Conservation (phyloP, 75 land plant species). For the Picea glauca region DNA sequence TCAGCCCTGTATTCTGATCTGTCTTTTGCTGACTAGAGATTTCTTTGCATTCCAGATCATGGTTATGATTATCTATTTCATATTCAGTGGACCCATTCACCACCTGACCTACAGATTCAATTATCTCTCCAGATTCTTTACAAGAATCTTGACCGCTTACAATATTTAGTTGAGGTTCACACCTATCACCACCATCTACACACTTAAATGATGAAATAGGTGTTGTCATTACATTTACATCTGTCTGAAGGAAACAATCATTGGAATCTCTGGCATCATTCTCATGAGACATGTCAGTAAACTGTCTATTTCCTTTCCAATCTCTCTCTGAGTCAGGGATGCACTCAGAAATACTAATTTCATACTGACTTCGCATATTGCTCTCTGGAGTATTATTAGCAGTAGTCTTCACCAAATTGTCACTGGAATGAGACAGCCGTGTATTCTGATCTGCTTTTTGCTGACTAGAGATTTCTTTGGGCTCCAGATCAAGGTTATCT, state of each 20-base stretch:
- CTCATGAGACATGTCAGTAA: not conserved
- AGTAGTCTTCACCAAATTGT: not conserved
- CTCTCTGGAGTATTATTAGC: not conserved
- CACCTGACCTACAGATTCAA: not conserved
- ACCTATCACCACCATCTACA: not conserved
- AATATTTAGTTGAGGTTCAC: not conserved
- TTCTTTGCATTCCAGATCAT: not conserved
- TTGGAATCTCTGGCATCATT: not conserved
- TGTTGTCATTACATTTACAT: conserved; percentile 39
- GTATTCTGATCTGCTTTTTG: too few species aligned
- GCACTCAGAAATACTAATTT: not conserved
- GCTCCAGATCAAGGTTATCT: not conserved
- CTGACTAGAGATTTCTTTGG: not conserved
- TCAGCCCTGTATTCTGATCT: too few species aligned
- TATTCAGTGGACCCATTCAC: not conserved
- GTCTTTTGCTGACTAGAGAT: not conserved
- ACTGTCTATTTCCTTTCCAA: not conserved
- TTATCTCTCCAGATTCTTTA: not conserved
- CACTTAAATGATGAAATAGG: conserved; percentile 45
- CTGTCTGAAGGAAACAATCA: not conserved
- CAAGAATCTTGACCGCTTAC: not conserved
- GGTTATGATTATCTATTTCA: not conserved
- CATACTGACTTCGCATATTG: conserved; percentile 3
- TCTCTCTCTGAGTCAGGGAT: conserved; percentile 1
- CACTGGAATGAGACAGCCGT: not conserved